Conservation (phyloP, 495 filamentous ascomycete genomes). For the Letharia lupina region DNA sequence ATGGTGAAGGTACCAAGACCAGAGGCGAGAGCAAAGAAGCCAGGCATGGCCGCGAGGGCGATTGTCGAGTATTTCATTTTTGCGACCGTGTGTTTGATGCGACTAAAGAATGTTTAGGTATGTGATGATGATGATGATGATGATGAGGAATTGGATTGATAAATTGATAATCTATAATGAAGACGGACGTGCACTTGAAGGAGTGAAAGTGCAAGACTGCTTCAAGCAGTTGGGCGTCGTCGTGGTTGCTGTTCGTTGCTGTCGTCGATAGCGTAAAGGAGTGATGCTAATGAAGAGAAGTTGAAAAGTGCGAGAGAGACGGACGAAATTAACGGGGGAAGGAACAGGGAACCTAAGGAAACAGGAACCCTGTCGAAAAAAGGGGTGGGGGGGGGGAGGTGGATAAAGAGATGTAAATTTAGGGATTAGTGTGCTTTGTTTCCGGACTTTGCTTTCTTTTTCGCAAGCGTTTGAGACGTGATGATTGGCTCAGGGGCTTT, state of each 20-base stretch:
- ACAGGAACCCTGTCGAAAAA: neutral
- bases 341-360: neutral
- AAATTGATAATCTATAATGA: neutral
- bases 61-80: conserved; percentile 17
- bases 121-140: neutral
- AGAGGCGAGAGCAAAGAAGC: conserved; percentile 14
- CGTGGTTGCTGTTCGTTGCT: neutral
- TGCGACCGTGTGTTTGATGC: conserved; percentile 5
- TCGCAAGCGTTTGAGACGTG: neutral
- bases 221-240: conserved; percentile 23
- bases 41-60: conserved; percentile 18
- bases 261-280: conserved; percentile 20
- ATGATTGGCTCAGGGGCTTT: neutral
- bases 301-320: conserved; percentile 2
- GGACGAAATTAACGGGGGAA: conserved; percentile 4
- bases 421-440: neutral
- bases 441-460: neutral
- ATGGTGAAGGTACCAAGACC: conserved; percentile 10
- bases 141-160: neutral
- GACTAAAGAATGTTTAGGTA: conserved; percentile 2
- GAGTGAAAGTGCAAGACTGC: conserved; percentile 23
- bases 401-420: neutral
- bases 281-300: conserved; percentile 18
- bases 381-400: neutral
- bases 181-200: conserved; percentile 18